These are phyloP conservation scores for Amanita polypyramis DNA, from an alignment of 768 basidiomycete genomes.

Conservation along the genomic window DNA sequence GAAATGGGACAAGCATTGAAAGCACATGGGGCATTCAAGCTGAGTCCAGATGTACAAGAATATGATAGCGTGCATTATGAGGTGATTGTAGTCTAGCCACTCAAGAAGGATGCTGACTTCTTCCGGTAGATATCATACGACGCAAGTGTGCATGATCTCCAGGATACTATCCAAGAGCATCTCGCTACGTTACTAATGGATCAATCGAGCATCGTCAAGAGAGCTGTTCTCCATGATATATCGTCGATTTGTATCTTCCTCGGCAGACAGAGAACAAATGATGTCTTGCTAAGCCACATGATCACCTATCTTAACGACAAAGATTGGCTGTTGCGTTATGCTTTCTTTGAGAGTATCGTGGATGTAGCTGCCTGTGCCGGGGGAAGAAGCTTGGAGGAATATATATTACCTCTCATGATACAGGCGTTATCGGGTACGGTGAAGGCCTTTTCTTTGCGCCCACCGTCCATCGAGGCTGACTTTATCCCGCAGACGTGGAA, in stretches of 20 bases:
- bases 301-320: slow-evolving; percentile 82
- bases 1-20: slow-evolving; percentile 92
- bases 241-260: slow-evolving; percentile 89
- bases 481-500: slow-evolving; percentile 63
- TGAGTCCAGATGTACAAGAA: slow-evolving; percentile 54
- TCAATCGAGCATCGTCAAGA: slow-evolving; percentile 80
- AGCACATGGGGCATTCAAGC: slow-evolving; percentile 65
- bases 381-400: slow-evolving; percentile 85
- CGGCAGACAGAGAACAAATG: slow-evolving; percentile 87
- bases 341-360: slow-evolving; percentile 93
- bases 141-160: slow-evolving; percentile 75
- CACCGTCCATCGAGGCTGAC: background rate
- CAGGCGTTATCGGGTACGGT: slow-evolving; percentile 83
- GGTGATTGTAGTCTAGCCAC: slow-evolving; percentile 24
- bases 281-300: slow-evolving; percentile 86
- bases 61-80: slow-evolving; percentile 77
- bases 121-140: slow-evolving; percentile 77
- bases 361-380: slow-evolving; percentile 94
- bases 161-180: slow-evolving; percentile 78
- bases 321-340: slow-evolving; percentile 85
- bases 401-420: slow-evolving; percentile 93
- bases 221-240: slow-evolving; percentile 81
- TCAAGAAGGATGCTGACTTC: background rate
- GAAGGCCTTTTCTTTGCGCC: background rate
- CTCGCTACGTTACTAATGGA: slow-evolving; percentile 83